A percentile compares a stretch with the other conserved stretches of the same genome.
phyloP scores from a whole-genome alignment of 371 early-diverging fungal genomes.

The Lichtheimia ornata region DNA sequence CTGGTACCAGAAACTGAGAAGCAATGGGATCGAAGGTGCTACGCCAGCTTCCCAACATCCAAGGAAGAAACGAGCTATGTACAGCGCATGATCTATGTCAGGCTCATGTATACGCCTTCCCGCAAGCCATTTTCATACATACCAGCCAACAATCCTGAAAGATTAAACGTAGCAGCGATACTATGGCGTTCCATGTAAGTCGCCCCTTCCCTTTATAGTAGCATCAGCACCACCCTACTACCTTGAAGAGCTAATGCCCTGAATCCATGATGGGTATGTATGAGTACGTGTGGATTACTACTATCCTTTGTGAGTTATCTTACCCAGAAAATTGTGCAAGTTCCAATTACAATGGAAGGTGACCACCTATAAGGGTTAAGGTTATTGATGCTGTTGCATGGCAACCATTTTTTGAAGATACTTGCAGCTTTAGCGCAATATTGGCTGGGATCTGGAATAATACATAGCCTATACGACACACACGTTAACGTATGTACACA shows the following conservation, averaged over 20 bases:
- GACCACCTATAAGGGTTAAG: background rate
- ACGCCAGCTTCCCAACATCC: slow-evolving; percentile 13
- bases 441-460: slow-evolving; percentile 15
- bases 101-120: too few species aligned
- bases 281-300: too few species aligned
- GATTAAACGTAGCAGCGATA: too few species aligned
- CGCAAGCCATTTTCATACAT: too few species aligned
- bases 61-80: slow-evolving; percentile 13
- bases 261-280: too few species aligned
- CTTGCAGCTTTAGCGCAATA: slow-evolving; percentile 14
- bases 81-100: too few species aligned
- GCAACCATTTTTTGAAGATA: background rate
- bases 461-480: slow-evolving; percentile 10
- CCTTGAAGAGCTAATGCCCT: too few species aligned
- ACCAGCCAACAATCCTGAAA: too few species aligned
- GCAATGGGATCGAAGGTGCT: slow-evolving; percentile 10
- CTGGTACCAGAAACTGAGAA: slow-evolving; percentile 18
- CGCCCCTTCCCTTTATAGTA: too few species aligned
- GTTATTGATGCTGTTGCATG: background rate
- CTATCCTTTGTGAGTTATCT: background rate
- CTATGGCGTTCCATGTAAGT: too few species aligned
- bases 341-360: background rate
- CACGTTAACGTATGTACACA: background rate
- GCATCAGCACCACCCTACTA: too few species aligned
- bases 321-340: background rate